These are phyloP conservation scores for Talaromyces sp. DNA, from an alignment of 2,329 filamentous ascomycete genomes.

Conservation along the genomic window DNA sequence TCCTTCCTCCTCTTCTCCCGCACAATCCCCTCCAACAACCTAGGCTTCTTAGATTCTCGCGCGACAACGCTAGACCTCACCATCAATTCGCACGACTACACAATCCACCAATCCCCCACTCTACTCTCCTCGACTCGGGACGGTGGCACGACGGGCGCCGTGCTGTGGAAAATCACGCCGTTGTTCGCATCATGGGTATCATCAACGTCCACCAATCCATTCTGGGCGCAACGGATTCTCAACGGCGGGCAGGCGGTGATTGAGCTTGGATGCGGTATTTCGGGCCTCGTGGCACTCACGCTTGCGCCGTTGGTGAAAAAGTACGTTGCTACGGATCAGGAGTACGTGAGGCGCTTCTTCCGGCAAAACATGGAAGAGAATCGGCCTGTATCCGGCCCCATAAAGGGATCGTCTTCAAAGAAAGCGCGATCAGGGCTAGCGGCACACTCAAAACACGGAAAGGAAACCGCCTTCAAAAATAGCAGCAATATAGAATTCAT, in stretches of 20 bases:
- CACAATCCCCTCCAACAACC: slow-evolving; percentile 66
- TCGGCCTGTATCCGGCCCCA: not conserved
- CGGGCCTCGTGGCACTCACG: slow-evolving; percentile 70
- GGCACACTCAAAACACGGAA: not conserved
- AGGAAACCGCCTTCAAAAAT: slow-evolving; percentile 3
- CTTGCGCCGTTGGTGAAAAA: slow-evolving; percentile 58
- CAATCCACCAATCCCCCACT: slow-evolving; percentile 77
- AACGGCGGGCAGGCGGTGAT: slow-evolving; percentile 57
- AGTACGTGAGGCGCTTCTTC: slow-evolving; percentile 75
- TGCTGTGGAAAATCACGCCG: slow-evolving; percentile 89
- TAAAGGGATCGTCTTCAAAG: not conserved
- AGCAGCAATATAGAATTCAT: slow-evolving; percentile 50
- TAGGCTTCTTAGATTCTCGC: slow-evolving; percentile 79
- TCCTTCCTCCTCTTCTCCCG: slow-evolving; percentile 83
- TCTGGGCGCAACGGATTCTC: slow-evolving; percentile 48
- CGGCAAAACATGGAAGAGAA: slow-evolving; percentile 65
- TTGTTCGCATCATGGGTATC: slow-evolving; percentile 77
- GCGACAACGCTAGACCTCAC: slow-evolving; percentile 62
- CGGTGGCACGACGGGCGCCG: slow-evolving; percentile 71
- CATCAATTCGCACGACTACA: slow-evolving; percentile 66
- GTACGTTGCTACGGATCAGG: slow-evolving; percentile 83
- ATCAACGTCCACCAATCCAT: slow-evolving; percentile 47
- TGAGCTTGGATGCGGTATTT: slow-evolving; percentile 86
- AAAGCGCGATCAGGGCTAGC: not conserved
- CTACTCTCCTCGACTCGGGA: slow-evolving; percentile 72